Base-by-base conservation (phyloP, 2,329 filamentous ascomycete genomes). In the Didymellaceae sp. region DNA sequence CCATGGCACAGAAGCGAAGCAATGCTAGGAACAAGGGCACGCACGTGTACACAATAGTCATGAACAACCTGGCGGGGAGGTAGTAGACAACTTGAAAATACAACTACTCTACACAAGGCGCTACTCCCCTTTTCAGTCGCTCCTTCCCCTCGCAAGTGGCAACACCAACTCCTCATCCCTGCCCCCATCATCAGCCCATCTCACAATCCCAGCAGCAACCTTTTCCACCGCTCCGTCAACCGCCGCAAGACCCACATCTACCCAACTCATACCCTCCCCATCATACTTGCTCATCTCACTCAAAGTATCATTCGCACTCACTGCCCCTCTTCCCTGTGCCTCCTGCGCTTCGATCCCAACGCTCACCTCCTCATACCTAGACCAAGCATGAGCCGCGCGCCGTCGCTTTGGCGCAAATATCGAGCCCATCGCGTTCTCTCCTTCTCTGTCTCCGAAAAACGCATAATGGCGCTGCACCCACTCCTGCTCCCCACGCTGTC, bases 131-230 rank as follows among this genome's bases (percentile, higher is more conserved):
- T 5, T 26, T 22, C 16, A 16, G 14, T 30, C 21, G n/a, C 22
- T 18, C 21, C 2, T 50, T 2, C 39, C 43, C 42, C 48, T 52
- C 7, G 39, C 46, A 39, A 65, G 25, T 4, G 62, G 62, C 41
- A 68, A 47, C 48, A 67, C 21, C 51, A 62, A 18, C 20, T 38
- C 58, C 25, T 59, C 56, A 8, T 63, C 50, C 25, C 35, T 56
- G 10, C 57, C 63, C 17, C 55, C 58, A 32, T 64, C 65, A 39
- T 60, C 61, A 34, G 58, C 62, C 61, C 56, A 72, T 59, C 51
- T 51, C 34, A 50, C 57, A 38, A 70, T 41, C 41, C 28, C 54
- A 25, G 46, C 60, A 26, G 57, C 58, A 25, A 57, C 35, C 30
- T 48, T 39, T 30, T 51, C 55, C 16, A 72, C 62, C 17, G 49